Evolutionary conservation across 768 basidiomycete genomes (phyloP).

Genomic region (Suillus lakei): DNA sequence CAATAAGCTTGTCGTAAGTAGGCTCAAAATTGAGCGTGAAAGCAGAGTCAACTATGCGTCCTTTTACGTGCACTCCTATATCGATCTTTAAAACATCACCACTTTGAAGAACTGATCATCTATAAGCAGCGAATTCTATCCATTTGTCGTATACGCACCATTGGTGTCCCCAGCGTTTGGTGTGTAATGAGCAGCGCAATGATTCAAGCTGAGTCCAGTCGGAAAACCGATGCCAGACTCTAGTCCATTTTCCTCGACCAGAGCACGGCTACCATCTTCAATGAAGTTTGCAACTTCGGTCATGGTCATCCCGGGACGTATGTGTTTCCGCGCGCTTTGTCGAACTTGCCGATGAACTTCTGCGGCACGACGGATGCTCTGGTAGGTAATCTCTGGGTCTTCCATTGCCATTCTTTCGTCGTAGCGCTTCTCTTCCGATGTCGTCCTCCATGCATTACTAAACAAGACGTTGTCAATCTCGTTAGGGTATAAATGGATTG

Average conservation of each 20-base stretch:
- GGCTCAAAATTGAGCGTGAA: slow-evolving; percentile 92
- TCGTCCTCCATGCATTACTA: slow-evolving; percentile 87
- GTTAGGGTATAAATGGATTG: not conserved
- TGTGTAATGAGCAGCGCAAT: slow-evolving; percentile 96
- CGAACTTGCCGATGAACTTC: slow-evolving; percentile 96
- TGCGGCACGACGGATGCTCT: slow-evolving; percentile 88
- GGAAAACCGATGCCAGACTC: slow-evolving; percentile 94
- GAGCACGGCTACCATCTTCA: slow-evolving; percentile 87
- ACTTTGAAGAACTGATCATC: slow-evolving; percentile 67
- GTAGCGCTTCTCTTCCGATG: slow-evolving; percentile 89
- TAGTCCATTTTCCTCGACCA: slow-evolving; percentile 90
- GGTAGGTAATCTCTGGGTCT: slow-evolving; percentile 86
- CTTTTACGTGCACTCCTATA: slow-evolving; percentile 95
- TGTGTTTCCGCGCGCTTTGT: slow-evolving; percentile 75
- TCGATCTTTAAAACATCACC: slow-evolving; percentile 97
- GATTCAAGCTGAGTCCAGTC: slow-evolving; percentile 91
- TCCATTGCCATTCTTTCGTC: slow-evolving; percentile 77
- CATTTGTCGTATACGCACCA: slow-evolving; percentile 49
- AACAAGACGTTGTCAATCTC: slow-evolving; percentile 2
- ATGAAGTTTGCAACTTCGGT: slow-evolving; percentile 93
- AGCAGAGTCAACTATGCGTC: slow-evolving; percentile 94
- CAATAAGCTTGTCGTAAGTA: slow-evolving; percentile 86
- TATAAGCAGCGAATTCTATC: slow-evolving; percentile 14
- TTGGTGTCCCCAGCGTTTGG: slow-evolving; percentile 92
- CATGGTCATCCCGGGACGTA: slow-evolving; percentile 93